Evolutionary conservation across 2,329 filamentous ascomycete species (phyloP), one percentile per base, ranked within the genome.

Genomic region (Aspergillus neoniger): DNA sequence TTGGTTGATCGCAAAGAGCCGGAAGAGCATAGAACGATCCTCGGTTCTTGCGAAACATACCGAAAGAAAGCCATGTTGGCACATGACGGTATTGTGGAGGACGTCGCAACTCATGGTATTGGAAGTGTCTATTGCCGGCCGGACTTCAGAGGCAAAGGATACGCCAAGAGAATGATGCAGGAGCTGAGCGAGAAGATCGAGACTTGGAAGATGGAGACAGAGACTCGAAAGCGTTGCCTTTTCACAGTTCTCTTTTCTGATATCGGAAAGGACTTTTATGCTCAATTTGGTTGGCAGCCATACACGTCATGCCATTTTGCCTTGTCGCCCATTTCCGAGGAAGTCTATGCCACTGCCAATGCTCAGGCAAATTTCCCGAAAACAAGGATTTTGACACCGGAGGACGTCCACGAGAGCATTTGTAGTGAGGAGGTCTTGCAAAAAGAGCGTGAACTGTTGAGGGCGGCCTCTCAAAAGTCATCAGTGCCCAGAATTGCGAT

Each of bases 191-290:
- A 79, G 54, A 79, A 76, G 56, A 69, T 88, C 44, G 79, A 81
- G 63, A 82, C 77, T 2, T 83, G 83, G 77, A 82, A 86, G 66
- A 76, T 78, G 60, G 80, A 80, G 30, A 71, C 76, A 39, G 74
- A 77, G 55, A 63, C 66, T 49, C 70, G 72, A 19, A 71, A 73
- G 66, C 74, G 71, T 72, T 82, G 73, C 64, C 76, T 86, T 14
- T 95, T 94, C 75, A 93, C 91, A 0, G 85, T 96, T 7, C 81
- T 97, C 8, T 96, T 88, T 76, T 96, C 92, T 8, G 91, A 96
- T 69, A 92, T 96, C 65, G 91, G 93, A 19, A 90, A 91, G 80
- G 79, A 80, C 41, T 97, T 92, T 76, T 97, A 97, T 77, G 85
- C 89, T 3, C 82, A 81, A 32, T 82, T 86, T 64, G 92, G 92